These are phyloP conservation scores for Neonothopanus nambi DNA, from an alignment of 1,284 basidiomycete species.

Conservation along the genomic window DNA sequence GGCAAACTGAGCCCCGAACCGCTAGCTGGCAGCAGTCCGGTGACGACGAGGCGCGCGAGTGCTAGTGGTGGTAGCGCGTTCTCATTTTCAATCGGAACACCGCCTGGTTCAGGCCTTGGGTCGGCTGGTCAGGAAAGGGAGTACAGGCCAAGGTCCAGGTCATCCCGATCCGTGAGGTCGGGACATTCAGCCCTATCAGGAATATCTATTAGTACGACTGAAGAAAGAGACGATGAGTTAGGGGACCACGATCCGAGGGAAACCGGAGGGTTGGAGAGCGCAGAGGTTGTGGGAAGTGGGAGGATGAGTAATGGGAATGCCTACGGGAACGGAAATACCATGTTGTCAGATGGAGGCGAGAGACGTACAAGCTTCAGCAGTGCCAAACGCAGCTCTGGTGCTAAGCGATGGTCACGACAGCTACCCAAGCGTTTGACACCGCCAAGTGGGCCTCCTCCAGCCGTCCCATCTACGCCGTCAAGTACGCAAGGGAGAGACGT, in stretches of 20 bases:
- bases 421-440: slow-evolving; percentile 55
- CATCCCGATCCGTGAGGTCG: slow-evolving; percentile 12
- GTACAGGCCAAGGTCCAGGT: slow-evolving; percentile 13
- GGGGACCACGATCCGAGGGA: slow-evolving; percentile 1
- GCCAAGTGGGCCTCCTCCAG: slow-evolving; percentile 59
- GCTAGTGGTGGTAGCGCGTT: slow-evolving; percentile 7
- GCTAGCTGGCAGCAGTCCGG: slow-evolving; percentile 21
- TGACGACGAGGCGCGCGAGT: slow-evolving; percentile 4
- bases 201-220: slow-evolving; percentile 5
- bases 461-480: slow-evolving; percentile 34
- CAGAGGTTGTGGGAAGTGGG: not conserved
- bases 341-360: slow-evolving; percentile 3
- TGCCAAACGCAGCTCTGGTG: slow-evolving; percentile 18
- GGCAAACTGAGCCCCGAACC: slow-evolving; percentile 27
- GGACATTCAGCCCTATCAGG: slow-evolving; percentile 14
- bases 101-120: slow-evolving; percentile 4
- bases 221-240: slow-evolving; percentile 3
- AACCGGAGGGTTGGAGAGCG: not conserved
- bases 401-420: slow-evolving; percentile 62
- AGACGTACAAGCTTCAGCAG: slow-evolving; percentile 1
- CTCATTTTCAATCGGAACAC: slow-evolving; percentile 18
- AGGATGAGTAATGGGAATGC: slow-evolving; percentile 2
- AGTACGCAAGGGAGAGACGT: slow-evolving; percentile 17
- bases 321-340: not conserved
- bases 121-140: not conserved